A percentile compares a stretch with the other conserved stretches of the same genome.
Conservation (phyloP, 1,139 yeast genomes). For the Candida sp. region DNA sequence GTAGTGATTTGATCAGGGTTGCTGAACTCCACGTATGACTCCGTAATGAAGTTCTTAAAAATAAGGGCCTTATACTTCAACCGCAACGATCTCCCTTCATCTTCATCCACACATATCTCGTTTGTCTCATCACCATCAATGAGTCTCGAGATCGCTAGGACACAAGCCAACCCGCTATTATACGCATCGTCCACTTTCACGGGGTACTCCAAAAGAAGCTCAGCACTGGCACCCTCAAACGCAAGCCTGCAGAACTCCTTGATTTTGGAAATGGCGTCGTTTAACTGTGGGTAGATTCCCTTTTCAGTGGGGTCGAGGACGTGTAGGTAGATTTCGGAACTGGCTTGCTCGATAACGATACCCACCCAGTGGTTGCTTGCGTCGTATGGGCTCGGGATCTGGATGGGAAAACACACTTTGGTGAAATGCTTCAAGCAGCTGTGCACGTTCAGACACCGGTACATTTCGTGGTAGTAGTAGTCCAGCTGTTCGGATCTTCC, state of each 20-base stretch:
- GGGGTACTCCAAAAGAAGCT: background rate
- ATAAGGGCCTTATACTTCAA: background rate
- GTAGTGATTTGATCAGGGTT: background rate
- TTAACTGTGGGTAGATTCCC: background rate
- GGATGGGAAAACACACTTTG: background rate
- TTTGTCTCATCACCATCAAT: background rate
- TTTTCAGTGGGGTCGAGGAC: background rate
- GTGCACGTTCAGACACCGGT: background rate
- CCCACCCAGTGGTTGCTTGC: background rate
- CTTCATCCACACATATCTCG: background rate
- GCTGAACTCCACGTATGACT: background rate
- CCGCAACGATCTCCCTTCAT: background rate
- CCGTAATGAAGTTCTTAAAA: background rate
- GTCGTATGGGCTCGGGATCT: background rate
- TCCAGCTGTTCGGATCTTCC: background rate
- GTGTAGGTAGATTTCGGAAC: background rate
- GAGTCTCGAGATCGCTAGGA: background rate
- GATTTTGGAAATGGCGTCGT: background rate
- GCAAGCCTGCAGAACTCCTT: background rate
- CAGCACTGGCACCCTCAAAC: background rate
- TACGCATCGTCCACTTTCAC: background rate
- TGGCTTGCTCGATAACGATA: background rate
- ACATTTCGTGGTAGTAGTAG: background rate
- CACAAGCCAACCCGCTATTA: background rate
- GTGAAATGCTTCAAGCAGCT: background rate